These are phyloP conservation scores for Ophiostoma triangulosporum DNA, from an alignment of 2,329 filamentous ascomycete genomes.

Conservation along the genomic window DNA sequence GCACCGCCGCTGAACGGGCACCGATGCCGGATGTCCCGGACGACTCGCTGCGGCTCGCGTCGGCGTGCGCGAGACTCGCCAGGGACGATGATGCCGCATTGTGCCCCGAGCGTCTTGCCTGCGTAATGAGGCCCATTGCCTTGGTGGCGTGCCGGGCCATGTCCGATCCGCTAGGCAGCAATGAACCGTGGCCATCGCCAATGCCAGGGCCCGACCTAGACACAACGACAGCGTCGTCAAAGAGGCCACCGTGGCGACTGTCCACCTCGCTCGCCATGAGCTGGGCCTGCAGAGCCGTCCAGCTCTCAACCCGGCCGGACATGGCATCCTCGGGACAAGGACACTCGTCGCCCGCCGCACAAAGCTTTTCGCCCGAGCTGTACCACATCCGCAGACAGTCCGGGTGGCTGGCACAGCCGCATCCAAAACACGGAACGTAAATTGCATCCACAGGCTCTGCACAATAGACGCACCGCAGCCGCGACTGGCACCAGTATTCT, in stretches of 20 bases:
- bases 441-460: slow-evolving; percentile 45
- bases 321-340: slow-evolving; percentile 44
- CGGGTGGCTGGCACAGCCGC: slow-evolving; percentile 49
- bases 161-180: not conserved
- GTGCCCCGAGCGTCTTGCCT: slow-evolving; percentile 14
- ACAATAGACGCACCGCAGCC: slow-evolving; percentile 50
- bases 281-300: slow-evolving; percentile 40
- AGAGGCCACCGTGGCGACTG: not conserved
- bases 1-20: not conserved
- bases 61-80: slow-evolving; percentile 2
- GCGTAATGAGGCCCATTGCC: slow-evolving; percentile 9
- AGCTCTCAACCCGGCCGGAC: slow-evolving; percentile 45
- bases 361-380: slow-evolving; percentile 39
- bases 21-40: too few species aligned
- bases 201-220: too few species aligned
- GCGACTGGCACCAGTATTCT: slow-evolving; percentile 28
- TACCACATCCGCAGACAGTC: slow-evolving; percentile 47
- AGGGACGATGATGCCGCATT: slow-evolving; percentile 11
- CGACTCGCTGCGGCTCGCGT: not conserved
- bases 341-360: slow-evolving; percentile 52
- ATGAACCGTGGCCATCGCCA: not conserved
- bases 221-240: not conserved
- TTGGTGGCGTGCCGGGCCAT: not conserved
- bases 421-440: slow-evolving; percentile 48
- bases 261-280: slow-evolving; percentile 10